phyloP scores from a whole-genome alignment of 2,329 filamentous ascomycete genomes.

The Stagonosporopsis rhizophila region DNA sequence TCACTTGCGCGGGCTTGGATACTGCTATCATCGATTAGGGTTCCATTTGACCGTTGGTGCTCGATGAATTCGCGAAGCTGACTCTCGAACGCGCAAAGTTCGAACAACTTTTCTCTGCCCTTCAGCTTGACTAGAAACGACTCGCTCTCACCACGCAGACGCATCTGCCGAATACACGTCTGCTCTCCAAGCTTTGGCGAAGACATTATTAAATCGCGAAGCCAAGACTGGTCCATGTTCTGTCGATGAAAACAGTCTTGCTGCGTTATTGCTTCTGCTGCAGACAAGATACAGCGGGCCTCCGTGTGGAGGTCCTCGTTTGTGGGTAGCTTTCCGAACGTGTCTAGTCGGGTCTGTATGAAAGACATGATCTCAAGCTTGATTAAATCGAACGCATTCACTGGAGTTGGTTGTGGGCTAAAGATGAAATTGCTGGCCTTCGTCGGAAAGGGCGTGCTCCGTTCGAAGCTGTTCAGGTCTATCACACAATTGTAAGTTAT shows the following conservation, averaged over 20 bases:
- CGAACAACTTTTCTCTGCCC: conserved; percentile 10
- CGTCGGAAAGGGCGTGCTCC: conserved; percentile 27
- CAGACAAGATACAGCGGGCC: conserved; percentile 34
- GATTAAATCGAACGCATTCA: conserved; percentile 31
- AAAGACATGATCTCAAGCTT: conserved; percentile 31
- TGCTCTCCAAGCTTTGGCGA: too few species aligned
- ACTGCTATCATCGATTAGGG: too few species aligned
- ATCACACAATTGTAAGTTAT: neutral
- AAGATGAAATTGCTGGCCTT: conserved; percentile 27
- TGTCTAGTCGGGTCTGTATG: conserved; percentile 27
- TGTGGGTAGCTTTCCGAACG: conserved; percentile 18
- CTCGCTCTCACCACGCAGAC: too few species aligned
- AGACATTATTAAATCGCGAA: conserved; percentile 33
- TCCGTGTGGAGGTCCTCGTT: conserved; percentile 33
- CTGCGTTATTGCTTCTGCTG: conserved; percentile 21
- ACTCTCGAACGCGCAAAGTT: conserved; percentile 28
- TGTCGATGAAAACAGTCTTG: neutral
- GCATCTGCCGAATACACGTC: too few species aligned
- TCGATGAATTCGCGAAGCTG: conserved; percentile 25
- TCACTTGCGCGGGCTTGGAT: conserved; percentile 19
- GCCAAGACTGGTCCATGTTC: conserved; percentile 19
- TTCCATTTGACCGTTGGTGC: too few species aligned
- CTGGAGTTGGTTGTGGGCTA: conserved; percentile 19
- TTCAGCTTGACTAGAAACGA: too few species aligned
- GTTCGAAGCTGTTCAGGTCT: conserved; percentile 32